phyloP scores from a whole-genome alignment of 805 yeast genomes.

The Metschnikowia lochheadii region DNA sequence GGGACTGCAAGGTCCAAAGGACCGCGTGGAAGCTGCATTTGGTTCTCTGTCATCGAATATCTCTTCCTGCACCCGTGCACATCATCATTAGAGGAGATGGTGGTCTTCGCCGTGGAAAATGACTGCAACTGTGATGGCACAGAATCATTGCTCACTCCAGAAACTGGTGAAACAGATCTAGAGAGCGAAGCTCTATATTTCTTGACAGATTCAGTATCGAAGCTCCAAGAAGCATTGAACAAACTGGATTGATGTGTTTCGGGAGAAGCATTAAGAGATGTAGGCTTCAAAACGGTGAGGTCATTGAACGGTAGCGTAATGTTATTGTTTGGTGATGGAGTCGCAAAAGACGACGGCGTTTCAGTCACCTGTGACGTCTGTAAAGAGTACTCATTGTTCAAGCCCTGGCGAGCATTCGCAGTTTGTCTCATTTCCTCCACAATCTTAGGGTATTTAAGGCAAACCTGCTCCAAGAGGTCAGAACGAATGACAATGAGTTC shows the following conservation, averaged over 20 bases:
- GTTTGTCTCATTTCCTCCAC: constrained; percentile 57
- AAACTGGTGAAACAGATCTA: constrained; percentile 17
- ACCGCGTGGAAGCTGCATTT: constrained; percentile 11
- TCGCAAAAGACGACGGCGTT: not conserved
- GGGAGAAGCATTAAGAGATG: not conserved
- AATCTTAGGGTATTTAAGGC: constrained; percentile 55
- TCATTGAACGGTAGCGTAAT: not conserved
- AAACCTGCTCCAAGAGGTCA: constrained; percentile 49
- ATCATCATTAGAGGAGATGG: constrained; percentile 6
- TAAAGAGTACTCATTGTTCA: constrained; percentile 9
- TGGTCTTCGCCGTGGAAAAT: constrained; percentile 5
- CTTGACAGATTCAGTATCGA: not conserved
- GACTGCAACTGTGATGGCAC: not conserved
- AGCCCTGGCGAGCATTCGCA: constrained; percentile 47
- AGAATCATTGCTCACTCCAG: constrained; percentile 12
- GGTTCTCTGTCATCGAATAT: constrained; percentile 7
- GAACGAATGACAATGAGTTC: constrained; percentile 59
- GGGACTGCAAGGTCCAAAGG: constrained; percentile 28
- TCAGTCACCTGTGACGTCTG: not conserved
- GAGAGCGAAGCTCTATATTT: not conserved
- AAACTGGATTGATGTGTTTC: not conserved
- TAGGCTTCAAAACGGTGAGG: not conserved
- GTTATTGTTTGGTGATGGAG: not conserved
- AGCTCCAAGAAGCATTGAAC: constrained; percentile 1
- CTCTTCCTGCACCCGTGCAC: constrained; percentile 12